These are phyloP conservation scores for Fusarium goolgardi DNA, from an alignment of 2,329 filamentous ascomycete species.

Conservation along the genomic window DNA sequence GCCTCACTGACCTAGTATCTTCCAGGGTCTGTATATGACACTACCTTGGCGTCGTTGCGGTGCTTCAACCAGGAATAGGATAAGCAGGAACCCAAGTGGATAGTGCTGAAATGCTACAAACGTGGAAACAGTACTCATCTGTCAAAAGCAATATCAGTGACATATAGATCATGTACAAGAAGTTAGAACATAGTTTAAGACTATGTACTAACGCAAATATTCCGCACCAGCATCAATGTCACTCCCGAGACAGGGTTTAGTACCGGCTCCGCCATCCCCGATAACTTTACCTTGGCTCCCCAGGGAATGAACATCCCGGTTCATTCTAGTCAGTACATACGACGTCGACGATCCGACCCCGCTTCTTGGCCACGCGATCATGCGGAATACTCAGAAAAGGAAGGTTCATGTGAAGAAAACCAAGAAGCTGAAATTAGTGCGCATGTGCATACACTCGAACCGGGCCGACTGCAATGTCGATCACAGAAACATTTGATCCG, in stretches of 20 bases:
- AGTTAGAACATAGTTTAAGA: not conserved
- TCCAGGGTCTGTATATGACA: too few relatives aligned
- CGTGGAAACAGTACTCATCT: not conserved
- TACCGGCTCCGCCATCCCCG: constrained; percentile 8
- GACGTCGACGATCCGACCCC: constrained; percentile 6
- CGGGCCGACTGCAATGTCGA: constrained; percentile 1
- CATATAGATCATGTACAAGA: not conserved
- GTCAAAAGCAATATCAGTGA: not conserved
- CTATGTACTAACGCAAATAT: not conserved
- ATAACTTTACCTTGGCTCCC: not conserved
- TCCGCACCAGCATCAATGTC: not conserved
- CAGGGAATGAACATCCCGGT: not conserved
- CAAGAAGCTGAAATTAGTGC: constrained; percentile 12
- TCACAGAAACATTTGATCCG: not conserved
- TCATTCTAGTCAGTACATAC: not conserved
- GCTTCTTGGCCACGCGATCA: constrained; percentile 17
- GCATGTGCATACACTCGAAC: not conserved
- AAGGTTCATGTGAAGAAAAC: not conserved
- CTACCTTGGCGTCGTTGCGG: not conserved
- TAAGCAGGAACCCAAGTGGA: too few relatives aligned
- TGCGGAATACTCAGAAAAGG: constrained; percentile 3
- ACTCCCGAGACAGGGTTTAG: not conserved
- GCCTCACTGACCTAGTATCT: fast-evolving
- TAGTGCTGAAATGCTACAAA: not conserved
- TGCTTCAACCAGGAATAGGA: not conserved